phyloP scores from a whole-genome alignment of 768 basidiomycete species.

The Coprinopsis strossmayeri region DNA sequence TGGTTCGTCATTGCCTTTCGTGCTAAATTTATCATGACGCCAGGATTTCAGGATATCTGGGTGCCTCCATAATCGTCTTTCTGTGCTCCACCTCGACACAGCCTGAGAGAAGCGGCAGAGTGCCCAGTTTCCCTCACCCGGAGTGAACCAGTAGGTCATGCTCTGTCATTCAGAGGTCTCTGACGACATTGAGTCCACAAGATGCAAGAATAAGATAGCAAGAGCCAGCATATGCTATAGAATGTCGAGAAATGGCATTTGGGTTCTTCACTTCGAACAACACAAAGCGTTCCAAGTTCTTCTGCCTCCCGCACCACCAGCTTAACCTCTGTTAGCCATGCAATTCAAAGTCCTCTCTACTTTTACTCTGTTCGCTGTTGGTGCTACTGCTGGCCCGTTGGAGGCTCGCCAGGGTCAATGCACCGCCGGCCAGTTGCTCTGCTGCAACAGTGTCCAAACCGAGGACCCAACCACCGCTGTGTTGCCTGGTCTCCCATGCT shows the following conservation, averaged over 20 bases:
- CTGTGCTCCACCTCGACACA: not conserved
- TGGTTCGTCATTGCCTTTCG: no score
- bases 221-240: no score
- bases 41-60: no score
- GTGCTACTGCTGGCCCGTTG: not conserved
- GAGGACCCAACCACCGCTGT: no score
- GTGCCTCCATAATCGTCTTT: no score
- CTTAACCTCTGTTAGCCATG: not conserved
- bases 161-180: not conserved
- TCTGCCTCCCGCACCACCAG: not conserved
- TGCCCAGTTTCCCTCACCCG: not conserved
- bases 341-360: slow-evolving; percentile 7
- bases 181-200: not conserved
- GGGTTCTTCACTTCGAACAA: not conserved
- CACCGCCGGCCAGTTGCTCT: no score
- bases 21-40: no score
- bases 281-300: slow-evolving; percentile 14
- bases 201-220: no score
- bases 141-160: not conserved
- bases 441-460: no score
- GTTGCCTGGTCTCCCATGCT: no score
- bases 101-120: not conserved
- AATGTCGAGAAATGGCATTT: not conserved
- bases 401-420: slow-evolving; percentile 13
- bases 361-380: slow-evolving; percentile 2